Evolutionary conservation across 2,329 filamentous ascomycete species (phyloP).

Genomic region (Venturia nashicola): DNA sequence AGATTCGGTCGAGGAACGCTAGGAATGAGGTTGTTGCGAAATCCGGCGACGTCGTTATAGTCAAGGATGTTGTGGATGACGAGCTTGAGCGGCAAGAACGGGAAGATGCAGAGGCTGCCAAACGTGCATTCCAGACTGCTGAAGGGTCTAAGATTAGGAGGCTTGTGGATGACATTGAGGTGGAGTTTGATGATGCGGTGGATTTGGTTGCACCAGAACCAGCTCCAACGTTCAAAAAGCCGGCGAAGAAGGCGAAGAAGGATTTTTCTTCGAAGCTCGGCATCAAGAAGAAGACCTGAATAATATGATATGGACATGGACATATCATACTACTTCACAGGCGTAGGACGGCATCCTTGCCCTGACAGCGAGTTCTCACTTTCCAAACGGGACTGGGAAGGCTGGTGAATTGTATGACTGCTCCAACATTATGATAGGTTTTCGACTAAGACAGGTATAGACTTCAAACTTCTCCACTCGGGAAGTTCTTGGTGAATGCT

Average conservation of each 20-base stretch:
- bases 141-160: conserved; percentile 26
- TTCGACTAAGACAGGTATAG: not conserved
- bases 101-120: conserved; percentile 75
- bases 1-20: conserved; percentile 86
- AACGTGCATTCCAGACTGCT: conserved; percentile 57
- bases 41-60: conserved; percentile 45
- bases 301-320: not conserved
- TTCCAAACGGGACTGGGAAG: not conserved
- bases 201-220: conserved; percentile 29
- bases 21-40: conserved; percentile 65
- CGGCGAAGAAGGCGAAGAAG: conserved; percentile 71
- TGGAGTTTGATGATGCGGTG: conserved; percentile 21
- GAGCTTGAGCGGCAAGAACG: conserved; percentile 56
- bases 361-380: not conserved
- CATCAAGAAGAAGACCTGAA: conserved; percentile 63
- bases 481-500: not conserved
- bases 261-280: conserved; percentile 62
- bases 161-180: conserved; percentile 16
- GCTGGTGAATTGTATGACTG: not conserved
- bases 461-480: not conserved
- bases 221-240: conserved; percentile 59
- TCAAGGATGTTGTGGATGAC: conserved; percentile 43
- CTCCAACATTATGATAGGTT: not conserved
- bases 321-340: not conserved
- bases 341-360: not conserved